Evolutionary conservation across 768 basidiomycete species (phyloP), one percentile per base, ranked within the genome.

Genomic region (Lactarius quietus): DNA sequence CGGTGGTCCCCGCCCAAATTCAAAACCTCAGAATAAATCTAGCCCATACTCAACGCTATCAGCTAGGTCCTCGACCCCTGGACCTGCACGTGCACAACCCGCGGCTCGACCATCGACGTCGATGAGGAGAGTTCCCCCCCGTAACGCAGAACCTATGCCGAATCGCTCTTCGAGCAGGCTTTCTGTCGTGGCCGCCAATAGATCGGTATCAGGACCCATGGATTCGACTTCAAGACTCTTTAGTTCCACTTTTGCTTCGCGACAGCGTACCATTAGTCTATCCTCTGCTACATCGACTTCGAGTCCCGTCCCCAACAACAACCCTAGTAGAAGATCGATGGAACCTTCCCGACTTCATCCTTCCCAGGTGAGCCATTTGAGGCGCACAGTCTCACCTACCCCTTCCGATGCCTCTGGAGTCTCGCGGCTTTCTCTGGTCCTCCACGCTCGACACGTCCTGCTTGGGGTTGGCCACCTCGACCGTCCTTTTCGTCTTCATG

Each of bases 191-290:
- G 83, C 86, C 2, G 77, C 81, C 5, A 78, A 73, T 60, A 84
- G 92, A 60, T 89, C 90, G 18, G 84, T 86, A 20, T 92, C 92
- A 26, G 90, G 90, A 31, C 86, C 89, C 12, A 75, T 73, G 45
- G 69, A 79, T n/a, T 76, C 82, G 23, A 72, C 78, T 26, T 70
- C 76, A 17, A 74, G 77, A 23, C 58, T 90, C 23, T 81, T 82
- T 66, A 78, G 79, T 35, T 82, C 92, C 5, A 94, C 92, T 9
- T 91, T 86, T 73, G 82, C 92, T 36, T 93, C 92, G n/a, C 84
- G 92, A 35, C 92, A 93, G 71, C 83, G 92, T 26, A 92, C 91
- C 26, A 76, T 81, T 36, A 93, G 92, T 72, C 74, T 88, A 57
- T 76, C 80, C 0, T 79, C 81, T 14, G 82, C 80, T 51, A 74